Evolutionary conservation across 2,329 filamentous ascomycete genomes (phyloP), one percentile per base, ranked within the genome.

Genomic region (Dendryphion nanum): DNA sequence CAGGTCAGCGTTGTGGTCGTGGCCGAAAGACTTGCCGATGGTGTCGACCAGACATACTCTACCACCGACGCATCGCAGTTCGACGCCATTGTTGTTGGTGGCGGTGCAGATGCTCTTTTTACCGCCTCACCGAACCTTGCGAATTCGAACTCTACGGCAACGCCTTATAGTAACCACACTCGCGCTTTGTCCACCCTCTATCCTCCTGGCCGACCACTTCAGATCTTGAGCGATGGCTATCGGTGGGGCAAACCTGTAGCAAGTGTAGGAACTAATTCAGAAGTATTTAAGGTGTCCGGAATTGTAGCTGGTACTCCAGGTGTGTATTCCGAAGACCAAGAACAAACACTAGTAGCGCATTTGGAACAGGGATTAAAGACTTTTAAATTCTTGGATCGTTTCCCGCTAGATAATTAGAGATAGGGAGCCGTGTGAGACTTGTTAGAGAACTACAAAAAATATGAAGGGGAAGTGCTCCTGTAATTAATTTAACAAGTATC

Each of bases 181-280:
- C 28, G 40, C 48, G 5, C 46, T 45, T 16, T 77, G 75, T 3
- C 71, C 79, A 0, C 31, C 16, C 68, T 87, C 5, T 88, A 77
- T 61, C 84, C 84, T 1, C 68, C 75, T 2, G 79, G 79, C 1
- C 73, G 82, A 1, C 85, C 84, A 0, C 62, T 74, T 2, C 75
- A 85, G 67, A 82, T 88, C 35, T 59, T 86, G 14, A 57, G 71
- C 13, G 77, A 82, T 53, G 78, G 73, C 0, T 88, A 80, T 66
- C 69, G 77, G 17, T 88, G 81, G 70, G 84, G 83, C 4, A 89
- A 89, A 71, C 81, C 85, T 0, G 68, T 88, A 17, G 82, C 71
- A 12, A 78, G 76, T 18, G 47, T 86, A 1, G 82, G 81, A 2
- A 61, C 53, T 10, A 64, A 63, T 0, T 64, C 48, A n/a, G 37